Conservation (phyloP, 331 rosid species). For the Malus hybrid region DNA sequence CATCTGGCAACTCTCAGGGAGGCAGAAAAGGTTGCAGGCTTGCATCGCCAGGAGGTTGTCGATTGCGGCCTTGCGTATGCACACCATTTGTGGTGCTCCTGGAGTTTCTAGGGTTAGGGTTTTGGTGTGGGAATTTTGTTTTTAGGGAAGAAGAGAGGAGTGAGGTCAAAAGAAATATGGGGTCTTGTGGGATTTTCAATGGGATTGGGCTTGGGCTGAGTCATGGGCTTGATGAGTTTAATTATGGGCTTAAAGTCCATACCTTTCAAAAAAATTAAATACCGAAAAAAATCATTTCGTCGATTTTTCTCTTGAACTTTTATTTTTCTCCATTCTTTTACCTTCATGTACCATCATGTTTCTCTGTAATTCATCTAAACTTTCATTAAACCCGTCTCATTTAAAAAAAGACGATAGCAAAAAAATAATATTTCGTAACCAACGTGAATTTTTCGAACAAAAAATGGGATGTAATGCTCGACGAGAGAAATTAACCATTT, state of each 20-base stretch:
- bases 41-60: conserved; percentile 96
- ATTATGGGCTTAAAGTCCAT: background rate
- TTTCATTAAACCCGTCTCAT: no score
- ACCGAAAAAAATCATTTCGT: background rate
- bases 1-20: conserved; percentile 92
- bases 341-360: no score
- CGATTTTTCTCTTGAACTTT: no score
- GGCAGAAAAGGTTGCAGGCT: conserved; percentile 91
- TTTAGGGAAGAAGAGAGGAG: background rate
- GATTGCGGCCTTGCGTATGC: conserved; percentile 90
- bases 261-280: background rate
- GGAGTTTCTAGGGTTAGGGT: conserved; percentile 18
- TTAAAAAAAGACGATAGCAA: no score
- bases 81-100: conserved; percentile 45
- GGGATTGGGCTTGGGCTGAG: background rate
- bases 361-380: no score
- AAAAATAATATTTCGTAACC: no score
- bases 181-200: background rate
- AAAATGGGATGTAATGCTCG: no score
- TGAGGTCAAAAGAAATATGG: background rate
- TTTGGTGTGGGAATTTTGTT: conserved; percentile 1
- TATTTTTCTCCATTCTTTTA: no score
- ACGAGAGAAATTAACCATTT: no score
- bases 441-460: no score
- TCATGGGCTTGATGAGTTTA: no score